Conservation (phyloP, 441 rosid species). For the Biscutella laevigata region DNA sequence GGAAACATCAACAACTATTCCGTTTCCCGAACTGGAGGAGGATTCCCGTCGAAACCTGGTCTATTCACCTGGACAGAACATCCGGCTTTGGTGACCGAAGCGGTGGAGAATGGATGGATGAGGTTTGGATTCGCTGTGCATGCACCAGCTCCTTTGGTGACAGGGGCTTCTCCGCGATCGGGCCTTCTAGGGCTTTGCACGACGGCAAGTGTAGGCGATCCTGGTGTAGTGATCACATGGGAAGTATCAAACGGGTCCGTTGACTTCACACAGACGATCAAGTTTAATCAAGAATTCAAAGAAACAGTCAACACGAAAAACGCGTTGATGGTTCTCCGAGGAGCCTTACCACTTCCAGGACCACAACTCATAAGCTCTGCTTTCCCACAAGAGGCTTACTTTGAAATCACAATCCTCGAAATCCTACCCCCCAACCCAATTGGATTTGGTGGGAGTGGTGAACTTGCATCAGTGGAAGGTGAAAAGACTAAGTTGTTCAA, state of each 20-base stretch:
- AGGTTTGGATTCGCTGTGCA: constrained; percentile 60
- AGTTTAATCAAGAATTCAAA: constrained; percentile 47
- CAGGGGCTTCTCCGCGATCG: constrained; percentile 30
- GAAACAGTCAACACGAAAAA: constrained; percentile 16
- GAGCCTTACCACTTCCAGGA: constrained; percentile 77
- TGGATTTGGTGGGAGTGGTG: constrained; percentile 12
- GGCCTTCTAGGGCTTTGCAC: constrained; percentile 58
- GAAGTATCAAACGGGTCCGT: constrained; percentile 70
- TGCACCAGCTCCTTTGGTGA: constrained; percentile 19
- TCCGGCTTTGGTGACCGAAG: constrained; percentile 62
- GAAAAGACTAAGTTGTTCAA: constrained; percentile 61
- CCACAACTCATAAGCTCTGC: constrained; percentile 63
- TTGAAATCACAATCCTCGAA: constrained; percentile 64
- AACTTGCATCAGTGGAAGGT: constrained; percentile 33
- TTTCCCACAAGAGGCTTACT: constrained; percentile 90
- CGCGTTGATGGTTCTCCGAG: constrained; percentile 45
- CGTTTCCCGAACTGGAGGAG: constrained; percentile 38
- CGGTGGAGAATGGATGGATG: constrained; percentile 82
- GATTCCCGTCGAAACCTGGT: constrained; percentile 16
- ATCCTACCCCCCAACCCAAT: constrained; percentile 17
- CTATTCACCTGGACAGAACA: constrained; percentile 74
- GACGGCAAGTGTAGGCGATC: constrained; percentile 28
- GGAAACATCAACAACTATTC: constrained; percentile 32
- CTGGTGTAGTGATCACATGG: constrained; percentile 62
- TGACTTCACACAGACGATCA: constrained; percentile 67